phyloP scores from a whole-genome alignment of 1,284 basidiomycete genomes.

The Tetrapyrgos nigripes region DNA sequence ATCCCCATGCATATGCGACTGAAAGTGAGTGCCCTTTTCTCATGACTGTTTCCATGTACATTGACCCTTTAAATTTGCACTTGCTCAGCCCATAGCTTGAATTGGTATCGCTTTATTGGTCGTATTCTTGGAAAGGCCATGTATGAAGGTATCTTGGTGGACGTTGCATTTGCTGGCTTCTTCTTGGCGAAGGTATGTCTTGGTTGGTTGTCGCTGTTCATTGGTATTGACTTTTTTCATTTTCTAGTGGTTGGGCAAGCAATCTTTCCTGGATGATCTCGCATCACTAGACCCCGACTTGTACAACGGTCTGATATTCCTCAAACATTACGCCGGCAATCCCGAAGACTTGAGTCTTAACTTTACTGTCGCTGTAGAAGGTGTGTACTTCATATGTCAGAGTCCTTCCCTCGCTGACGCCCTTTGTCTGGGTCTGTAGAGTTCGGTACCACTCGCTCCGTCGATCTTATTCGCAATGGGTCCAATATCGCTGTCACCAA shows the following conservation, averaged over 20 bases:
- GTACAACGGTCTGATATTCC: constrained; percentile 90
- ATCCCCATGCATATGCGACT: constrained; percentile 88
- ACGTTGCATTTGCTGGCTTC: constrained; percentile 95
- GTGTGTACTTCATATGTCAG: constrained; percentile 46
- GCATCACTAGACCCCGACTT: constrained; percentile 92
- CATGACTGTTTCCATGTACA: not conserved
- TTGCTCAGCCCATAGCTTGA: constrained; percentile 76
- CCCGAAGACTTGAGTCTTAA: constrained; percentile 93
- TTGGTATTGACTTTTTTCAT: not conserved
- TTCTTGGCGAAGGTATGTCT: constrained; percentile 84
- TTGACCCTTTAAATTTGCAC: not conserved
- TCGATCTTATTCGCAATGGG: constrained; percentile 87
- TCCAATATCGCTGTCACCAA: constrained; percentile 88
- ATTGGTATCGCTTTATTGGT: constrained; percentile 96
- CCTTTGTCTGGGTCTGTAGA: constrained; percentile 61
- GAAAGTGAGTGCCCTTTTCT: constrained; percentile 62
- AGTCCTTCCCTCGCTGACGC: constrained; percentile 5
- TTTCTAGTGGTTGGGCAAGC: constrained; percentile 83
- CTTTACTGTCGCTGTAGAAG: constrained; percentile 90
- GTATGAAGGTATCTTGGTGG: constrained; percentile 97
- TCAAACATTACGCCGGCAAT: constrained; percentile 92
- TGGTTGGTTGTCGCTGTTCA: not conserved
- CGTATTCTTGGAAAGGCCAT: constrained; percentile 94
- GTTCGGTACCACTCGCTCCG: constrained; percentile 81
- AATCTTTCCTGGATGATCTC: constrained; percentile 91